A percentile compares a stretch with the other conserved stretches of the same genome.
Evolutionary conservation across 129 eudicot species (phyloP).

Genomic region (Kitagawia praeruptora): DNA sequence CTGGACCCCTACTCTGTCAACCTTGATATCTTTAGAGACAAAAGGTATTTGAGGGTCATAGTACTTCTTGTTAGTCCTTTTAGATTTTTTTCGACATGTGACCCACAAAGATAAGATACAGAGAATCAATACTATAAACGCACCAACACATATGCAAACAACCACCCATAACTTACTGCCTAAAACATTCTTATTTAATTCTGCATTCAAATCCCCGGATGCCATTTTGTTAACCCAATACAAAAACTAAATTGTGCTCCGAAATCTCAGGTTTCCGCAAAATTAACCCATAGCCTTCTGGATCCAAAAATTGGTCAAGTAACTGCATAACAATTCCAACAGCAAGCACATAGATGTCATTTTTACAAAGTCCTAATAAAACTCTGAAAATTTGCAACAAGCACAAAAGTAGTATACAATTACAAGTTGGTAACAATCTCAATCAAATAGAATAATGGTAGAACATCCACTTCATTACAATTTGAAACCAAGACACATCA

Average conservation of each 20-base stretch:
- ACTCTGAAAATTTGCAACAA: not conserved
- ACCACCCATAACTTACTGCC: conserved; percentile 73
- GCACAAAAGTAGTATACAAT: not conserved
- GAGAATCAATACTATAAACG: conserved; percentile 61
- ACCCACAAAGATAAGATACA: conserved; percentile 71
- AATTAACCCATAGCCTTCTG: conserved; percentile 28
- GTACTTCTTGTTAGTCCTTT: conserved; percentile 38
- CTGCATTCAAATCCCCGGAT: conserved; percentile 37
- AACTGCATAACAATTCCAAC: not conserved
- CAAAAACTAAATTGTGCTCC: not conserved
- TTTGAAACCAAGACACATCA: not conserved
- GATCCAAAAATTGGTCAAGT: conserved; percentile 8
- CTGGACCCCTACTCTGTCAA: conserved; percentile 58
- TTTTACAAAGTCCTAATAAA: too few relatives aligned
- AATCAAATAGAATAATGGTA: not conserved
- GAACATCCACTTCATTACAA: not conserved
- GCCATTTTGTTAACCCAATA: conserved; percentile 32
- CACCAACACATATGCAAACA: conserved; percentile 60
- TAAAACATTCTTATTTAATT: conserved; percentile 41
- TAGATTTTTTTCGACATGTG: conserved; percentile 50
- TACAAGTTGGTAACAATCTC: not conserved
- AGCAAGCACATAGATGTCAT: not conserved
- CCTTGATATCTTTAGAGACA: conserved; percentile 63
- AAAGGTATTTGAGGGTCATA: conserved; percentile 63
- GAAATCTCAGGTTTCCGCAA: conserved; percentile 1